Evolutionary conservation across 192 early-diverging fungal genomes (phyloP), one percentile per base, ranked within the genome.

Genomic region (Coemansia sp.): DNA sequence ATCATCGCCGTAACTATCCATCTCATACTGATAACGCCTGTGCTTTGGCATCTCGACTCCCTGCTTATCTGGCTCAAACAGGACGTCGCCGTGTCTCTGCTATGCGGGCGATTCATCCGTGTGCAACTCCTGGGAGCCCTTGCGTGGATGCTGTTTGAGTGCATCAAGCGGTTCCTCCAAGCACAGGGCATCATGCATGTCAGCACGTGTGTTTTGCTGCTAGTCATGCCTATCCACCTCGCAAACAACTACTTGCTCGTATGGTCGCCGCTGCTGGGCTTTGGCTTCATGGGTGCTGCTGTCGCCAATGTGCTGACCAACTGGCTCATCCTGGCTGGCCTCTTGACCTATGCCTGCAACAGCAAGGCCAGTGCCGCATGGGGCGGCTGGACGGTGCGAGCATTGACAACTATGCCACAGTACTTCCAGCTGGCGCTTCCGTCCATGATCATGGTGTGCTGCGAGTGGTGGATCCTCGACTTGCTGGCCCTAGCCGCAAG

Each of bases 121-220:
- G 89, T 85, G 27, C 81, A 90, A 27, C 70, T 96, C 36, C 74
- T 90, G 2, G 93, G 94, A 2, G 86, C 90, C 32, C 87, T 91
- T 32, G 90, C 94, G 3, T 89, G 85, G 76, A 77, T 97, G 75
- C 84, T 87, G 19, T 91, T 92, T 85, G 95, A 97, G 64, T 92
- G 91, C 72, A 70, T 94, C 53, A 93, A 94, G 72, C 87, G 93
- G 64, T 97, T 86, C 69, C 81, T 97, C 25, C 93, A 96, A 69
- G 89, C 90, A 1, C 96, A 98, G 84, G 95, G 91, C 63, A 90
- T 90, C 71, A 95, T 98, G 97, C 85, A 90, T 31, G 93, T 92
- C 1, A 86, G 85, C 38, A 93, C 94, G 31, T 86, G 84, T 62
- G 87, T 96, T 19, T 83, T 94, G 31, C 50, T 90, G 23, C 76